These are phyloP conservation scores for Neoboletus subvelutipes DNA, from an alignment of 768 basidiomycete species.

Conservation along the genomic window DNA sequence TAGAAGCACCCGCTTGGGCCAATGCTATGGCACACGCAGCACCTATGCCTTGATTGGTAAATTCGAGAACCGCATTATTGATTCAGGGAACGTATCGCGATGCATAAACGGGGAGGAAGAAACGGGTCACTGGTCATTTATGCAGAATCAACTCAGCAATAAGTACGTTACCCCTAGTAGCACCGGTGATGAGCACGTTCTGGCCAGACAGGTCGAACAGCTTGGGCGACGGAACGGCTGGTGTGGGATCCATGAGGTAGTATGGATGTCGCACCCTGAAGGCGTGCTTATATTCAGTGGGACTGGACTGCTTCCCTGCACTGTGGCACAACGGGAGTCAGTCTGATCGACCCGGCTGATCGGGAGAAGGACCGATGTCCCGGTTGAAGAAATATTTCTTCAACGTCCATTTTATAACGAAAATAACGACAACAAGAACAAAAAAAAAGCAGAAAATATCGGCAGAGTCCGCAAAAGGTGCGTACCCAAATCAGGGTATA, in stretches of 20 bases:
- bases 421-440: background rate
- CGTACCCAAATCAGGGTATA: slow-evolving; percentile 23
- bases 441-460: slow-evolving; percentile 11
- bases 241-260: slow-evolving; percentile 52
- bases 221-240: slow-evolving; percentile 45
- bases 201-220: slow-evolving; percentile 69
- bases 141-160: slow-evolving; percentile 10
- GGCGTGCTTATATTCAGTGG: slow-evolving; percentile 24
- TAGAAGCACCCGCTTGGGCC: slow-evolving; percentile 51
- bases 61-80: slow-evolving; percentile 1
- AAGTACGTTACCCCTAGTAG: slow-evolving; percentile 61
- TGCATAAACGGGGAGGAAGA: slow-evolving; percentile 12
- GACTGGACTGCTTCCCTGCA: background rate
- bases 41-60: slow-evolving; percentile 46
- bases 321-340: background rate
- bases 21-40: slow-evolving; percentile 54
- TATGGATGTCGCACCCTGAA: slow-evolving; percentile 1
- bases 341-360: slow-evolving; percentile 32
- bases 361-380: slow-evolving; percentile 32
- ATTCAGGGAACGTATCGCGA: slow-evolving; percentile 11
- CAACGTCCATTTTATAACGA: background rate
- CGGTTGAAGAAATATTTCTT: slow-evolving; percentile 12
- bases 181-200: slow-evolving; percentile 79
- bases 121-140: slow-evolving; percentile 17
- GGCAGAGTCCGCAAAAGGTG: slow-evolving; percentile 11